Conservation (phyloP, 2,329 filamentous ascomycete genomes). For the Fusarium sp. region DNA sequence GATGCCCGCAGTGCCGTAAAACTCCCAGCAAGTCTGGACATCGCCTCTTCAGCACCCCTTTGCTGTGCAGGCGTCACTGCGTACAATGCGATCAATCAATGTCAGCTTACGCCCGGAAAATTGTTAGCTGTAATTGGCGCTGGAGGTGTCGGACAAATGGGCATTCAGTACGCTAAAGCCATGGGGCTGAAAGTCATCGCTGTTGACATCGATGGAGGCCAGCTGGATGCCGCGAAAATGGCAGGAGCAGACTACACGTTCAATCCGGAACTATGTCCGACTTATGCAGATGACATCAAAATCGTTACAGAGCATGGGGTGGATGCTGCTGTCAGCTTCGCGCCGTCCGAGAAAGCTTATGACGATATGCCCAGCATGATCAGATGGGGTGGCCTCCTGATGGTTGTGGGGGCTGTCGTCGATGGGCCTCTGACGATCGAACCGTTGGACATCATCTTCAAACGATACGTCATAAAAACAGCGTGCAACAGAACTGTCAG, state of each 20-base stretch:
- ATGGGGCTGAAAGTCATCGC: not conserved
- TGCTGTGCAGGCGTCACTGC: conserved; percentile 5
- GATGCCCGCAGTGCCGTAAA: not conserved
- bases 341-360: not conserved
- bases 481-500: too few species aligned
- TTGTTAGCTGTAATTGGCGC: not conserved
- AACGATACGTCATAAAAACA: not conserved
- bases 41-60: not conserved
- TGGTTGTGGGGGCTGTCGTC: not conserved
- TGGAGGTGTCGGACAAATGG: not conserved
- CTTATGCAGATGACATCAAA: not conserved
- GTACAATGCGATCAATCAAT: not conserved
- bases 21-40: not conserved
- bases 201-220: not conserved
- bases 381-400: not conserved
- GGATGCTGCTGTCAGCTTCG: not conserved
- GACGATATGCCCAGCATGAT: not conserved
- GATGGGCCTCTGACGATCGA: not conserved
- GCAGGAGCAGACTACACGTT: not conserved
- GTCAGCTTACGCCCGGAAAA: not conserved
- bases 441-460: not conserved
- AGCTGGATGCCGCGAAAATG: not conserved
- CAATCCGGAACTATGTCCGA: conserved; percentile 13
- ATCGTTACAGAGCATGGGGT: not conserved
- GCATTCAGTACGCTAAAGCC: too few species aligned